Evolutionary conservation across 2,329 filamentous ascomycete genomes (phyloP), one percentile per base, ranked within the genome.

Genomic region (Tolypocladium inflatum): DNA sequence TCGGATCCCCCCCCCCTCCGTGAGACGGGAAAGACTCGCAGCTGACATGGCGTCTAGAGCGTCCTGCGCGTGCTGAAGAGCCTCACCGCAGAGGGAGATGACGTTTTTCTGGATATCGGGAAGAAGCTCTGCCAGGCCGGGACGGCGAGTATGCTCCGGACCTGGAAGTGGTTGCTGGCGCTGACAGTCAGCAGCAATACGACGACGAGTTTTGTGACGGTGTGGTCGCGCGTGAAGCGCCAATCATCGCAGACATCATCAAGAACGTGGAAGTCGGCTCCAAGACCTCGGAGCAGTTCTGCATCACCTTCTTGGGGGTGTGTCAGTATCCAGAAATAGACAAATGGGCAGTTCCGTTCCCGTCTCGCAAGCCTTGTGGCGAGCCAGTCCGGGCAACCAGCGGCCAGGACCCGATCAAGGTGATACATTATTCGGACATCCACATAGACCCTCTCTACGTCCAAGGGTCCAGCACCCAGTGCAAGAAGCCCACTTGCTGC

Each of bases 401-500:
- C 56, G 75, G 76, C 3, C 66, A 75, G 64, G 63, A 70, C 7
- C 78, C 80, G 9, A 65, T 84, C 61, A 76, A 79, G 62, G 72
- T 86, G 7, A 79, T 84, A 23, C 83, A 86, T 64, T 80, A 81
- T 66, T 83, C 80, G 19, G 83, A 86, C 62, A 81, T 83, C 43
- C 83, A 85, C 58, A 71, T 85, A 56, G 82, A 86, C 61, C 76
- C 76, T 6, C 71, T 76, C 13, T 86, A 86, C 64, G 74, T 75
- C 30, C 68, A 74, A 2, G 83, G 82, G 0, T 73, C 79, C 6
- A 83, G 75, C 63, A 74, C 78, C 33, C 73, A 82, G 59, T 86
- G 83, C 67, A 75, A 76, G 30, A 82, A 83, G 66, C 80, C 80
- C 1, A 81, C 85, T 57, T 86, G 83, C 68, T 86, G 83, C 68